These are phyloP conservation scores for Monilinia aucupariae DNA, from an alignment of 2,329 filamentous ascomycete species.

Conservation along the genomic window DNA sequence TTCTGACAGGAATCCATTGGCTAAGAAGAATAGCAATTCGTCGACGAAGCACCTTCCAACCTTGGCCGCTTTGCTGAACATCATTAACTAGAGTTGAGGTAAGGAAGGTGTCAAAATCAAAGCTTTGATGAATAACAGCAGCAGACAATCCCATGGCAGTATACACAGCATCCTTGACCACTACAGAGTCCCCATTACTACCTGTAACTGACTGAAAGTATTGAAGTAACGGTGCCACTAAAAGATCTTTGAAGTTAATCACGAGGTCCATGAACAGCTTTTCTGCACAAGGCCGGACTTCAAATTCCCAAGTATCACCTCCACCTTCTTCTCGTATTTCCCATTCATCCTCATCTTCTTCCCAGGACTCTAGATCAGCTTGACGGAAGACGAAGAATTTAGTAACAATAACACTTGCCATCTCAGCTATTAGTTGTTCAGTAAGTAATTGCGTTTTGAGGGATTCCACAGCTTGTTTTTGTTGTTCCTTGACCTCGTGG, in stretches of 20 bases:
- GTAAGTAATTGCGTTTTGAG: slow-evolving; percentile 72
- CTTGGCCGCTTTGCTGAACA: slow-evolving; percentile 56
- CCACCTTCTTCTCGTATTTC: slow-evolving; percentile 82
- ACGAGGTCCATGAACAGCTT: slow-evolving; percentile 89
- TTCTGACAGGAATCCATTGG: slow-evolving; percentile 80
- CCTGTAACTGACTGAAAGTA: slow-evolving; percentile 78
- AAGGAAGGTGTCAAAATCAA: slow-evolving; percentile 82
- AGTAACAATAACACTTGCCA: slow-evolving; percentile 79
- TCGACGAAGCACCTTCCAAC: slow-evolving; percentile 77
- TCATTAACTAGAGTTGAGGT: slow-evolving; percentile 70
- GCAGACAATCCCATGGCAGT: slow-evolving; percentile 85
- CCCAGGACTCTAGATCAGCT: slow-evolving; percentile 84
- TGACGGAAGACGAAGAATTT: slow-evolving; percentile 83
- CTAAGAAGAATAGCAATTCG: slow-evolving; percentile 84
- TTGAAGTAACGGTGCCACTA: slow-evolving; percentile 70
- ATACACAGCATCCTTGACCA: slow-evolving; percentile 91
- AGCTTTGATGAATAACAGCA: slow-evolving; percentile 62
- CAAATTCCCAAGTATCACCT: slow-evolving; percentile 84
- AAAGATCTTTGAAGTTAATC: slow-evolving; percentile 77
- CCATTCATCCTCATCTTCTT: slow-evolving; percentile 93
- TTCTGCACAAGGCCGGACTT: slow-evolving; percentile 86
- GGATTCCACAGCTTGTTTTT: slow-evolving; percentile 60
- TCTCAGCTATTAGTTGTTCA: slow-evolving; percentile 68
- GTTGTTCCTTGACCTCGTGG: slow-evolving; percentile 68
- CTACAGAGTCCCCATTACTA: slow-evolving; percentile 56